Evolutionary conservation across 345 rosid species (phyloP).

Genomic region (Trapa incisa): DNA sequence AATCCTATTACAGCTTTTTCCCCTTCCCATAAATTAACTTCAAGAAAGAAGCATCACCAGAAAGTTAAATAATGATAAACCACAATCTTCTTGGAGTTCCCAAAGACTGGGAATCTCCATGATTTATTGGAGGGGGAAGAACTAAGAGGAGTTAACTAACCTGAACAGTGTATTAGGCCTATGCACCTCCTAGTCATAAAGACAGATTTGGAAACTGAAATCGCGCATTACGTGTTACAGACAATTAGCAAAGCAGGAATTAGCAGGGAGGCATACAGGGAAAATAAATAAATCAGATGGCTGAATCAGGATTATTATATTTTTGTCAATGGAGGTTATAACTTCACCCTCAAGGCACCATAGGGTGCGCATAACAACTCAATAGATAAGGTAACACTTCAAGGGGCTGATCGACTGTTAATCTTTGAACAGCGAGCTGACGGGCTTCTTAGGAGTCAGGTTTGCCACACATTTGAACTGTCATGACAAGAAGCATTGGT

Average conservation of each 20-base stretch:
- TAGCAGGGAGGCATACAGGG: not conserved
- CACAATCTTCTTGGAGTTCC: slow-evolving; percentile 8
- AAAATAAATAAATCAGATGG: not conserved
- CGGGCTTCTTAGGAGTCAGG: slow-evolving; percentile 45
- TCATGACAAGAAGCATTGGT: slow-evolving; percentile 1
- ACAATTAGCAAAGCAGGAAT: slow-evolving; percentile 10
- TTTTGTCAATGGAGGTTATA: not conserved
- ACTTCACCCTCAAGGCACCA: slow-evolving; percentile 5
- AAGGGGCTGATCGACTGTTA: slow-evolving; percentile 12
- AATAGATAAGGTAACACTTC: not conserved
- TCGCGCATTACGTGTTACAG: slow-evolving; percentile 23
- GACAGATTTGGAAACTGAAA: slow-evolving; percentile 10
- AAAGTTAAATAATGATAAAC: not conserved
- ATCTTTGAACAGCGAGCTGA: slow-evolving; percentile 40
- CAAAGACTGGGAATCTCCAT: slow-evolving; percentile 11
- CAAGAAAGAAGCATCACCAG: not conserved
- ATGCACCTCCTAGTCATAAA: slow-evolving; percentile 13
- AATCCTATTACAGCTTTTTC: too few species aligned
- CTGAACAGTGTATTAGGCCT: not conserved
- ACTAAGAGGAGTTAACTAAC: not conserved
- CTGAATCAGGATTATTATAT: not conserved
- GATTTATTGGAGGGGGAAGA: slow-evolving; percentile 1
- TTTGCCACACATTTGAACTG: slow-evolving; percentile 81
- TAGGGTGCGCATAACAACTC: not conserved
- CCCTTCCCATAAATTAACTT: not conserved